Conservation (phyloP, 208 protist genomes). For the Blastocrithidia nonstop region DNA sequence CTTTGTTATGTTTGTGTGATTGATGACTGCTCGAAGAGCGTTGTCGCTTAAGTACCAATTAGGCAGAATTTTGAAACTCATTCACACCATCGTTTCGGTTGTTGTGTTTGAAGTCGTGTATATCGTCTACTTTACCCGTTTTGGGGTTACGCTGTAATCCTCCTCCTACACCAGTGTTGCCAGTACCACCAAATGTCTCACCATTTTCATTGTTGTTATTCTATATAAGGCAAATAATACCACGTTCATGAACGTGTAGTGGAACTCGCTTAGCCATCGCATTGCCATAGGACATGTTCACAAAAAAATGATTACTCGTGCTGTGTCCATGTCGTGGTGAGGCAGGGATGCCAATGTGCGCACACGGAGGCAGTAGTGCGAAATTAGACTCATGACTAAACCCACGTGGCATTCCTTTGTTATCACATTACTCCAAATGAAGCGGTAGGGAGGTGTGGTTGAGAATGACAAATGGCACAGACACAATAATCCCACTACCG, state of each 20-base stretch:
- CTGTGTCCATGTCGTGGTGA: constrained; percentile 15
- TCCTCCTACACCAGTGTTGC: too few species aligned
- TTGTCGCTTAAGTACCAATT: too few species aligned
- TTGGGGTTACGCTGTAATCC: too few species aligned
- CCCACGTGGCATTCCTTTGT: constrained; percentile 14
- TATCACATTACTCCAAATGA: constrained; percentile 39
- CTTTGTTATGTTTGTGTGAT: too few species aligned
- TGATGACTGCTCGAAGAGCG: too few species aligned
- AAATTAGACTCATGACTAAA: constrained; percentile 29
- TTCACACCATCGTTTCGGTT: background rate
- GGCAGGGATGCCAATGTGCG: constrained; percentile 37
- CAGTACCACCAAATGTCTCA: too few species aligned
- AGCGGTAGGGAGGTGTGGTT: constrained; percentile 63
- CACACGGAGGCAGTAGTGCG: constrained; percentile 25
- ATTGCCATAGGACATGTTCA: constrained; percentile 29
- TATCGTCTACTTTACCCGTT: too few species aligned
- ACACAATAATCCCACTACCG: too few species aligned
- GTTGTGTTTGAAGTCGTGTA: constrained; percentile 1
- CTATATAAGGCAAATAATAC: constrained; percentile 46
- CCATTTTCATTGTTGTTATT: too few species aligned
- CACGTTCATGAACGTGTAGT: constrained; percentile 64
- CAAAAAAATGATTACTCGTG: constrained; percentile 59
- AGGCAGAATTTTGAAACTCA: too few species aligned
- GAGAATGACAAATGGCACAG: constrained; percentile 45
- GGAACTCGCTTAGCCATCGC: constrained; percentile 33